phyloP scores from a whole-genome alignment of 805 yeast genomes.

The Candida schatavii region DNA sequence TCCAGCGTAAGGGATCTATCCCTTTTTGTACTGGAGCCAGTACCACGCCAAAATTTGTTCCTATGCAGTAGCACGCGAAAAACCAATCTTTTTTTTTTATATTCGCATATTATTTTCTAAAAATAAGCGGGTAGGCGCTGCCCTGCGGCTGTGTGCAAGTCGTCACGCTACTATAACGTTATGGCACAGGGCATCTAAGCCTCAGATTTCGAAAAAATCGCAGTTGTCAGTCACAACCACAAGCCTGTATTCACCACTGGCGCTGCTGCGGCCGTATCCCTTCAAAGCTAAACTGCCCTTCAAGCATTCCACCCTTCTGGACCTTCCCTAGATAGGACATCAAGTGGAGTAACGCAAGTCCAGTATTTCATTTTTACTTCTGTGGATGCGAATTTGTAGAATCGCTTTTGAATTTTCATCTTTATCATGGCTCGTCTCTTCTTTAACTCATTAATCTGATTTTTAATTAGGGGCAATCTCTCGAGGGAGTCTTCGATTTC shows the following conservation, averaged over 20 bases:
- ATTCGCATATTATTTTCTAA: no score
- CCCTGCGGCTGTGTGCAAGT: neutral
- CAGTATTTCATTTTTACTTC: conserved; percentile 13
- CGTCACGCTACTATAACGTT: conserved; percentile 7
- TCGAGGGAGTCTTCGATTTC: conserved; percentile 8
- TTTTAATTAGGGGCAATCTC: conserved; percentile 3
- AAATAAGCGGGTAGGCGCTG: no score
- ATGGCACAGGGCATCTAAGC: no score
- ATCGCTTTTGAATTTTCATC: neutral
- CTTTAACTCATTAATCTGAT: conserved; percentile 3
- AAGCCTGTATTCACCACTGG: no score
- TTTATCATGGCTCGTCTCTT: neutral
- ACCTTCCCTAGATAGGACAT: no score
- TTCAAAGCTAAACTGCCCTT: no score
- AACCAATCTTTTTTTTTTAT: no score
- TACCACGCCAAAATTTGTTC: neutral
- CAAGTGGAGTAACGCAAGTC: conserved; percentile 11
- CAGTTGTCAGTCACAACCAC: no score
- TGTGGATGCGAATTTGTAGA: conserved; percentile 1
- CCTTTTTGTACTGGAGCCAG: neutral
- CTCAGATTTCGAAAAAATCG: no score
- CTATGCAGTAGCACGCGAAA: neutral
- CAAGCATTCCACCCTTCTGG: no score
- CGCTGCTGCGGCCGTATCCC: no score
- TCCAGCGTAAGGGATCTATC: no score